phyloP scores from a whole-genome alignment of 176 grass and related monocot species.

The Phoenix dactylifera region DNA sequence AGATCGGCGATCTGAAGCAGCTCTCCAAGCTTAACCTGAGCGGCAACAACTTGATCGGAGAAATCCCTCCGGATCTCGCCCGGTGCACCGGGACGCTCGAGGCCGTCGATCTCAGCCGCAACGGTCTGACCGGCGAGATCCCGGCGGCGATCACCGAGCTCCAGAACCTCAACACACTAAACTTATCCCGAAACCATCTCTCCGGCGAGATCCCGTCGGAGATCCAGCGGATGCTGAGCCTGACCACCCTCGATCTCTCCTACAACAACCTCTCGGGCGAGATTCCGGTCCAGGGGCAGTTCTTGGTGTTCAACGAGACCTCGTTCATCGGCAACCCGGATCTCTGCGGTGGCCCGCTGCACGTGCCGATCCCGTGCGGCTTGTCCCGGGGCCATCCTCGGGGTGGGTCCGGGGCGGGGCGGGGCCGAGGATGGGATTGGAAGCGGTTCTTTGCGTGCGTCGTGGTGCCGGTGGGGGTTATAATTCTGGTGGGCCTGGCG shows the following conservation, averaged over 20 bases:
- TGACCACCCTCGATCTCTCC: slow-evolving; percentile 74
- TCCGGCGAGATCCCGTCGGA: slow-evolving; percentile 44
- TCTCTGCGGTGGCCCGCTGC: slow-evolving; percentile 30
- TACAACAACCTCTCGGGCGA: slow-evolving; percentile 58
- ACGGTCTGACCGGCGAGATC: slow-evolving; percentile 52
- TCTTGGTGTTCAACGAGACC: slow-evolving; percentile 71
- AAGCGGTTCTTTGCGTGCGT: too few relatives aligned
- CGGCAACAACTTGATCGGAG: slow-evolving; percentile 47
- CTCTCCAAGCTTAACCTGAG: slow-evolving; percentile 53
- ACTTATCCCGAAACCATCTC: slow-evolving; percentile 59
- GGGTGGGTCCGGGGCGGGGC: too few relatives aligned
- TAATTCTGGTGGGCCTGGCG: not conserved
- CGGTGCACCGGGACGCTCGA: slow-evolving; percentile 35
- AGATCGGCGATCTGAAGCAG: slow-evolving; percentile 44
- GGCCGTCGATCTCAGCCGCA: slow-evolving; percentile 64
- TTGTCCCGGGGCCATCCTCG: too few relatives aligned
- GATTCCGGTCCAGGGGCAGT: slow-evolving; percentile 70
- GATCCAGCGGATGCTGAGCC: slow-evolving; percentile 67
- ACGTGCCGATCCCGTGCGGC: slow-evolving; percentile 3
- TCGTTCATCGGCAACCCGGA: slow-evolving; percentile 60
- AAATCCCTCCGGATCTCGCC: slow-evolving; percentile 42
- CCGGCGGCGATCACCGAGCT: slow-evolving; percentile 45
- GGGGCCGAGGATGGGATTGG: too few relatives aligned
- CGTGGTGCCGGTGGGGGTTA: too few relatives aligned
- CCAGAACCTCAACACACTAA: slow-evolving; percentile 60